A percentile compares a stretch with the other conserved stretches of the same genome.
phyloP scores from a whole-genome alignment of 495 filamentous ascomycete species.

The Aspergillus coremiiformis region DNA sequence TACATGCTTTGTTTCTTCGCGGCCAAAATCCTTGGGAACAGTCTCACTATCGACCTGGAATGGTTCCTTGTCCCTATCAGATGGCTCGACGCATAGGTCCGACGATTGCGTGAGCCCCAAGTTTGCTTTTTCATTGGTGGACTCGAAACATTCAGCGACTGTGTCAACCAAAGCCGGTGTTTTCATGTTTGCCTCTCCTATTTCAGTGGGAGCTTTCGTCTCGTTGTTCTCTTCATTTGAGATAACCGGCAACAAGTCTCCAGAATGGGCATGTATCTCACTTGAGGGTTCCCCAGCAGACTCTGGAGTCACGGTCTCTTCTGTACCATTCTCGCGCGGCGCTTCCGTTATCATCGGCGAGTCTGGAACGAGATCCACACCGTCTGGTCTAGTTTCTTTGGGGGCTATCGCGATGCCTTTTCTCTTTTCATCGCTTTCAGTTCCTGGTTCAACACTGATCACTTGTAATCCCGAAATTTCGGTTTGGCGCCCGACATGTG shows the following conservation, averaged over 20 bases:
- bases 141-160: neutral
- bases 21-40: conserved; percentile 7
- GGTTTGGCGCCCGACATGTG: neutral
- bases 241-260: conserved; percentile 3
- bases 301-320: neutral
- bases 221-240: conserved; percentile 28
- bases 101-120: neutral
- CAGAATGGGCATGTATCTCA: neutral
- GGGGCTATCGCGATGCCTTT: neutral
- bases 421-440: neutral
- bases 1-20: neutral
- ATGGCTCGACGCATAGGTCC: neutral
- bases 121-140: neutral
- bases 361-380: neutral
- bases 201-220: neutral
- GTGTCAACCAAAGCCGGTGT: neutral
- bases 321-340: neutral
- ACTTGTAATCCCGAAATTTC: neutral
- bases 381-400: neutral
- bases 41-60: conserved; percentile 1
- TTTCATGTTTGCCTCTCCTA: neutral
- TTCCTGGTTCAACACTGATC: neutral
- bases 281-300: neutral
- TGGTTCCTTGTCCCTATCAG: neutral
- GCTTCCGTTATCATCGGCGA: neutral